These are phyloP conservation scores for Catharanthus roseus DNA, from an alignment of 257 asterid species.

Conservation along the genomic window DNA sequence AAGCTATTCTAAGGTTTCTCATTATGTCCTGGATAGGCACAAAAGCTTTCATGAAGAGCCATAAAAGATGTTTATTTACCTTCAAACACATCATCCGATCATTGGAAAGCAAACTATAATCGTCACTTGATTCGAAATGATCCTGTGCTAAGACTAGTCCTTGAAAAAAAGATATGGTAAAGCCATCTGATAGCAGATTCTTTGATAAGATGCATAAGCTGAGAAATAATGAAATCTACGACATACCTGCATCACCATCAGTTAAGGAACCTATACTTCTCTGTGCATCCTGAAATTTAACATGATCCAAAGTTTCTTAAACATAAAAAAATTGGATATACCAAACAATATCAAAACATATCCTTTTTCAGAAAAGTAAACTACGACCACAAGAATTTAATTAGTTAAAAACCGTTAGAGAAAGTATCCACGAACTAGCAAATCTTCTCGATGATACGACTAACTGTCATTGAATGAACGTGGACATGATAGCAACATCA, in stretches of 20 bases:
- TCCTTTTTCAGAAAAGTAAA: background rate
- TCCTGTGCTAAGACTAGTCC: conserved; percentile 21
- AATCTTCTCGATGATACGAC: background rate
- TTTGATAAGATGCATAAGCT: background rate
- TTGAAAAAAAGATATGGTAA: background rate
- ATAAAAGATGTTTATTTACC: conserved; percentile 31
- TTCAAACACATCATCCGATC: conserved; percentile 50
- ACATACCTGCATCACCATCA: conserved; percentile 11
- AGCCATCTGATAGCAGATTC: background rate
- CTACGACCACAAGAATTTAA: background rate
- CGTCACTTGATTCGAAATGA: conserved; percentile 20
- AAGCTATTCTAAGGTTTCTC: background rate
- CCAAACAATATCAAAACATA: background rate
- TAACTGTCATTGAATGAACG: background rate
- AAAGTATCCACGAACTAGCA: background rate
- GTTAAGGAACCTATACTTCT: background rate
- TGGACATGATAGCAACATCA: background rate
- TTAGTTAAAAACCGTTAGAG: too few relatives aligned
- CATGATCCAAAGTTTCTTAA: background rate
- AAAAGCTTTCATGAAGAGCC: too few relatives aligned
- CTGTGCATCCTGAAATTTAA: conserved; percentile 2
- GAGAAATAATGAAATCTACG: background rate
- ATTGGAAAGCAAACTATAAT: conserved; percentile 26
- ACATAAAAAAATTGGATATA: background rate
- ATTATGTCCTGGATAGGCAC: background rate